These are phyloP conservation scores for Pseudopithomyces maydicus DNA, from an alignment of 2,329 filamentous ascomycete species.

Conservation along the genomic window DNA sequence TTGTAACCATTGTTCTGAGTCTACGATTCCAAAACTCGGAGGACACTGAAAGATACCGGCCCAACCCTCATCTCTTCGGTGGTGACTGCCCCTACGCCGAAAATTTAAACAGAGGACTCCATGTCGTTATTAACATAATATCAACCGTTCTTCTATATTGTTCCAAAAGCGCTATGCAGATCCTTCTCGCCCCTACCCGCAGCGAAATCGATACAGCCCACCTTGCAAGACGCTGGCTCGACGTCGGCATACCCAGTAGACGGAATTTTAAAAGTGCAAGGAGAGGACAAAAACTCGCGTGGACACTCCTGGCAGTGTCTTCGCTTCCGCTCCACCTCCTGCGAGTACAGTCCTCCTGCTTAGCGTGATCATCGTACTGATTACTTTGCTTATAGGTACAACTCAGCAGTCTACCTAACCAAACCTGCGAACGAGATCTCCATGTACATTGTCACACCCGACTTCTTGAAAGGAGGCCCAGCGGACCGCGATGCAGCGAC, in stretches of 20 bases:
- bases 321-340: too few species aligned
- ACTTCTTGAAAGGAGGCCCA: too few species aligned
- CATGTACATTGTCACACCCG: too few species aligned
- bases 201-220: conserved; percentile 56
- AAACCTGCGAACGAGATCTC: conserved; percentile 16
- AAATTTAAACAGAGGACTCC: conserved; percentile 16
- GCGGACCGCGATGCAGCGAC: too few species aligned
- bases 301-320: too few species aligned
- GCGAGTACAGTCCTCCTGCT: too few species aligned
- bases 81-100: too few species aligned
- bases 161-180: conserved; percentile 59
- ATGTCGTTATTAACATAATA: conserved; percentile 56
- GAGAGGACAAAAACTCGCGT: background rate
- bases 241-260: conserved; percentile 48
- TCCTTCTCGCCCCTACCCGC: conserved; percentile 56
- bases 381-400: conserved; percentile 20
- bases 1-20: too few species aligned
- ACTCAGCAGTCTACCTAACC: conserved; percentile 25
- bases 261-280: conserved; percentile 37
- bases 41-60: too few species aligned
- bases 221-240: conserved; percentile 43
- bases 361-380: too few species aligned
- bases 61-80: too few species aligned
- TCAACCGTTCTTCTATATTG: conserved; percentile 52
- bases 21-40: too few species aligned